A percentile compares a stretch with the other conserved stretches of the same genome.
phyloP scores from a whole-genome alignment of 257 asterid species.

The Ilex aquifolium region DNA sequence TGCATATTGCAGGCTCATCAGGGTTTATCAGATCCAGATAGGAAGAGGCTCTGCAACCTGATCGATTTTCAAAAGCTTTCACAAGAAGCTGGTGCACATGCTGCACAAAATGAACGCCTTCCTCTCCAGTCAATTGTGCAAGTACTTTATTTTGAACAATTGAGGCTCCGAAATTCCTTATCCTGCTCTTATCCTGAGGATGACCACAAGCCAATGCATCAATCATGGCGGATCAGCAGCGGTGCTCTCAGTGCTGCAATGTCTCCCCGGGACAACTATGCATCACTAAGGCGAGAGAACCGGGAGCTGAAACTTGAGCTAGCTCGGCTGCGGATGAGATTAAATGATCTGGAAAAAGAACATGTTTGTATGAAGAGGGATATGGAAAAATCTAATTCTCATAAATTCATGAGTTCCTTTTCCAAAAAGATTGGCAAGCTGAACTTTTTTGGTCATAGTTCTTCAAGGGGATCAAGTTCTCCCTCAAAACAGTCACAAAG shows the following conservation, averaged over 20 bases:
- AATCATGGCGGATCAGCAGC: constrained; percentile 80
- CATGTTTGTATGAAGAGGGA: constrained; percentile 92
- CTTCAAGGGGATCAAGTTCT: constrained; percentile 72
- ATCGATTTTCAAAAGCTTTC: constrained; percentile 86
- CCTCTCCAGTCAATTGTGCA: constrained; percentile 92
- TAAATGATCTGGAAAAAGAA: constrained; percentile 89
- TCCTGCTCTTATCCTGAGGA: constrained; percentile 72
- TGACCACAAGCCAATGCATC: constrained; percentile 75
- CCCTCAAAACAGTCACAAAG: constrained; percentile 71
- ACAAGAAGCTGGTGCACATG: constrained; percentile 91
- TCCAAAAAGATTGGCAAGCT: constrained; percentile 67
- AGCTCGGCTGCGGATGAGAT: constrained; percentile 83
- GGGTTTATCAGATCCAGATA: constrained; percentile 66
- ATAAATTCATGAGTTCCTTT: constrained; percentile 66
- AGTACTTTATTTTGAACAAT: constrained; percentile 84
- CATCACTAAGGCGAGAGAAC: constrained; percentile 84
- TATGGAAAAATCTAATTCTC: constrained; percentile 66
- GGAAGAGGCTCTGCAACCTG: constrained; percentile 71
- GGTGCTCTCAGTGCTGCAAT: constrained; percentile 89
- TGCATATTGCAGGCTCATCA: constrained; percentile 64
- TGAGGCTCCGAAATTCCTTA: constrained; percentile 68
- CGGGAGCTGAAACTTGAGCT: constrained; percentile 87
- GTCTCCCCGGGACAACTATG: constrained; percentile 93
- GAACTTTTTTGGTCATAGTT: constrained; percentile 58
- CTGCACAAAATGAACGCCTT: constrained; percentile 96